These are phyloP conservation scores for Diospyros lotus DNA, from an alignment of 148 eudicot species.

Conservation along the genomic window DNA sequence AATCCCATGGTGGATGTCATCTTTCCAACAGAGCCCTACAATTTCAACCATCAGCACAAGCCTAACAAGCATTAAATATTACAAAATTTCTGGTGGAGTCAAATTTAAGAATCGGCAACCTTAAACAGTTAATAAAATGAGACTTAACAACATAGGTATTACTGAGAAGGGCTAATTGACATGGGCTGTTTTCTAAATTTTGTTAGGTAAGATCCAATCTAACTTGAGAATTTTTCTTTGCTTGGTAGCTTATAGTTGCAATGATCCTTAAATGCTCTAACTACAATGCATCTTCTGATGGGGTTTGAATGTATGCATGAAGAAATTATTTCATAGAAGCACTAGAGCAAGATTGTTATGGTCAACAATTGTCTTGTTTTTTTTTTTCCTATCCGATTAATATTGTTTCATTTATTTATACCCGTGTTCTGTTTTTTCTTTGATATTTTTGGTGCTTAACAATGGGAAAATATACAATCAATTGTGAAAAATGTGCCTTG, in stretches of 20 bases:
- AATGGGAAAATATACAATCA: background rate
- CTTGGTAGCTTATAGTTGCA: background rate
- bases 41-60: too few species aligned
- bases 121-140: too few species aligned
- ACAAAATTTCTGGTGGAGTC: too few species aligned
- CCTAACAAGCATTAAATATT: too few species aligned
- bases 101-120: too few species aligned
- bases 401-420: too few species aligned
- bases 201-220: background rate
- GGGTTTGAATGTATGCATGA: background rate
- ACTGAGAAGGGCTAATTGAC: background rate
- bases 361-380: too few species aligned
- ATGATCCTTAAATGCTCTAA: background rate
- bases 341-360: background rate
- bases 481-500: background rate
- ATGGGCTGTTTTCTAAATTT: background rate
- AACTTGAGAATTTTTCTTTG: background rate
- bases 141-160: too few species aligned
- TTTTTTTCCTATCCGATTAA: too few species aligned
- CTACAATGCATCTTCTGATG: background rate
- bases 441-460: background rate
- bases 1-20: too few species aligned
- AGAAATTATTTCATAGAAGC: background rate
- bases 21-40: too few species aligned
- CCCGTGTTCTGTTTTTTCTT: too few species aligned